Evolutionary conservation across 108 stramenopile genomes (phyloP), one percentile per base, ranked within the genome.

Genomic region (Parietichytrium sp.): DNA sequence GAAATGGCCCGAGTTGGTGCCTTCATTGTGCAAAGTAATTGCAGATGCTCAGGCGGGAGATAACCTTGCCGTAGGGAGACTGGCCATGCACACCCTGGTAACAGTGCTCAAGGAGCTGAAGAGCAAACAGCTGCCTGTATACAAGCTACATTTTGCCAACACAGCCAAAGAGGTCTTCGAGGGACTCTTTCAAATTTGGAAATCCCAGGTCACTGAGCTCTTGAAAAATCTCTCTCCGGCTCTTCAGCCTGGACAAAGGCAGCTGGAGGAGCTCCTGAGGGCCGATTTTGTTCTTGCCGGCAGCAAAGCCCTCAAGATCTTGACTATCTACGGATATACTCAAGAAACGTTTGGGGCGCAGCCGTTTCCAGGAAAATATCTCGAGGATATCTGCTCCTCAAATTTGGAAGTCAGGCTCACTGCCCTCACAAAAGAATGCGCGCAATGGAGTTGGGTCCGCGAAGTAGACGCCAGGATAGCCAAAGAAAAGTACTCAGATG

Each of bases 41-140:
- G 61, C 36, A 33, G 61, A 27, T n/a, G n/a, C n/a, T n/a, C n/a
- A n/a, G n/a, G n/a, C n/a, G n/a, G n/a, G n/a, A 25, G n/a, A 45
- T 10, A 20, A 27, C 33, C 33, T 72, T 16, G 38, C 45, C 16
- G 45, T 10, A 20, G 45, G 38, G 13, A 33, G 61, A 6, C 61
- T 33, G 6, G 61, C 38, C 12, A 13, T 72, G 61, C 61, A 72
- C 23, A 42, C 61, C 6, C 36, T 42, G 38, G 15, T 72, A 8
- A 25, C 6, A 6, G 61, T 72, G 6, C 61, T 72, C 42, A 72
- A 72, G 25, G 61, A 72, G 61, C 61, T 72, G 38, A 72, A 72
- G 23, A 72, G 38, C 4, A 72, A 72, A 25, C 6, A 42, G 13
- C 18, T 72, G 61, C 61, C 61, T n/a, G 42, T 42, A n/a, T 33